phyloP scores from a whole-genome alignment of 495 filamentous ascomycete species.

The Xylaria acuta region DNA sequence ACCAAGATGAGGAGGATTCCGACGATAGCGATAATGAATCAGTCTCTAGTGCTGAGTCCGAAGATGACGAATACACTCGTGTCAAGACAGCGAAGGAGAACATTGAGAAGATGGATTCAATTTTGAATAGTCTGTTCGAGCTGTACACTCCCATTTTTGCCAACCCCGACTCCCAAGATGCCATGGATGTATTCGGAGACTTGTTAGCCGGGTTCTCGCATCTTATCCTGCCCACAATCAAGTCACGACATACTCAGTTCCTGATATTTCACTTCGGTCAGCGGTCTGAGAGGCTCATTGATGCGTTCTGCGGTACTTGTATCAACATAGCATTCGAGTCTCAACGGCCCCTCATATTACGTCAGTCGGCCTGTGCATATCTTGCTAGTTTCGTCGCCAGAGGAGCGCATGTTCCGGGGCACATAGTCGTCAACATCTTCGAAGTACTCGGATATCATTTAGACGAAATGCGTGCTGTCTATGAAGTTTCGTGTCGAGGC shows the following conservation, averaged over 20 bases:
- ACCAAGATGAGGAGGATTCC: constrained; percentile 58
- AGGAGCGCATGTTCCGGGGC: constrained; percentile 76
- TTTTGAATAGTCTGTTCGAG: constrained; percentile 86
- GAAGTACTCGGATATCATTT: constrained; percentile 76
- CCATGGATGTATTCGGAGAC: constrained; percentile 66
- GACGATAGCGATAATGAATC: constrained; percentile 67
- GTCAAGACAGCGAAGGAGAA: constrained; percentile 74
- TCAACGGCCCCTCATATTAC: constrained; percentile 67
- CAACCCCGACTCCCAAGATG: constrained; percentile 54
- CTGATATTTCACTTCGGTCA: constrained; percentile 94
- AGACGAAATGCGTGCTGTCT: constrained; percentile 65
- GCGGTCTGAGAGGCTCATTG: constrained; percentile 71
- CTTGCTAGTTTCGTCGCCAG: constrained; percentile 91
- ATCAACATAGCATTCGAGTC: constrained; percentile 57
- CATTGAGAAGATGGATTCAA: constrained; percentile 89
- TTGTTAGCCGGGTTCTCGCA: constrained; percentile 81
- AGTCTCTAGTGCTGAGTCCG: constrained; percentile 56
- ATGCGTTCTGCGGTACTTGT: constrained; percentile 80
- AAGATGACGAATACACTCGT: constrained; percentile 51
- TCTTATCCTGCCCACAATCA: constrained; percentile 87
- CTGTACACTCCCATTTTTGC: constrained; percentile 76
- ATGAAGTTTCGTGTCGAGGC: constrained; percentile 73
- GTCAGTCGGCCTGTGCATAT: constrained; percentile 88
- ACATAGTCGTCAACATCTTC: constrained; percentile 78
- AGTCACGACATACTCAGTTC: constrained; percentile 86